Evolutionary conservation across 352 stramenopile species (phyloP).

Genomic region (Phytophthora citrophthora): DNA sequence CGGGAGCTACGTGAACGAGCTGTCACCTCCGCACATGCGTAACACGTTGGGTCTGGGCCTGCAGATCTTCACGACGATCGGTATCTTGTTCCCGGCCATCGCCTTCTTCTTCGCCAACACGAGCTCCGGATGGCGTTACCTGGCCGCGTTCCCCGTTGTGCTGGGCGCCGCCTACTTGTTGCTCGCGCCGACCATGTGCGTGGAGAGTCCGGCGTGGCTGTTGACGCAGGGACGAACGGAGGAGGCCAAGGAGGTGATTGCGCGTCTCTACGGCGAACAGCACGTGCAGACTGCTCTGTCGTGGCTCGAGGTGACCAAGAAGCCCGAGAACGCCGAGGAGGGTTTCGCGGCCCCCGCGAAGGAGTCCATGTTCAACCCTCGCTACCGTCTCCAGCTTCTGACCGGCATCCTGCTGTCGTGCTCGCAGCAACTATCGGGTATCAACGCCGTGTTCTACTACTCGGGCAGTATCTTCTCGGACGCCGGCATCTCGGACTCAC

Average conservation of each 20-base stretch:
- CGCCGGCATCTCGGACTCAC: neutral
- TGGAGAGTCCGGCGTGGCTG: neutral
- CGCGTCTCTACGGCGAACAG: neutral
- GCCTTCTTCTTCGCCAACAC: conserved; percentile 1
- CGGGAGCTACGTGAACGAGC: neutral
- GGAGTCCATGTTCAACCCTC: neutral
- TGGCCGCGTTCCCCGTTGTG: neutral
- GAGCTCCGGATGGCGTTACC: neutral
- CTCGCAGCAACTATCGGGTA: neutral
- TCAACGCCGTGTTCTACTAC: conserved; percentile 1
- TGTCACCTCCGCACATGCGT: neutral
- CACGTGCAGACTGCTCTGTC: neutral
- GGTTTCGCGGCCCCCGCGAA: neutral
- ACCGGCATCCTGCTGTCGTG: neutral
- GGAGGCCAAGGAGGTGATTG: neutral
- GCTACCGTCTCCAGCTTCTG: neutral
- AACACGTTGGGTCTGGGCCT: neutral
- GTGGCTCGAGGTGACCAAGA: neutral
- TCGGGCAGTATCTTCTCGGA: neutral
- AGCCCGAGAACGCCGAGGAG: neutral
- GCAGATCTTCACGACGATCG: neutral
- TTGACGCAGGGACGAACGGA: neutral
- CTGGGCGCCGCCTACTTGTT: neutral
- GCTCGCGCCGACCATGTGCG: neutral
- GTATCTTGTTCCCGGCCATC: neutral